These are phyloP conservation scores for Leucosporidium creatinivorum DNA, from an alignment of 768 basidiomycete species.

Conservation along the genomic window DNA sequence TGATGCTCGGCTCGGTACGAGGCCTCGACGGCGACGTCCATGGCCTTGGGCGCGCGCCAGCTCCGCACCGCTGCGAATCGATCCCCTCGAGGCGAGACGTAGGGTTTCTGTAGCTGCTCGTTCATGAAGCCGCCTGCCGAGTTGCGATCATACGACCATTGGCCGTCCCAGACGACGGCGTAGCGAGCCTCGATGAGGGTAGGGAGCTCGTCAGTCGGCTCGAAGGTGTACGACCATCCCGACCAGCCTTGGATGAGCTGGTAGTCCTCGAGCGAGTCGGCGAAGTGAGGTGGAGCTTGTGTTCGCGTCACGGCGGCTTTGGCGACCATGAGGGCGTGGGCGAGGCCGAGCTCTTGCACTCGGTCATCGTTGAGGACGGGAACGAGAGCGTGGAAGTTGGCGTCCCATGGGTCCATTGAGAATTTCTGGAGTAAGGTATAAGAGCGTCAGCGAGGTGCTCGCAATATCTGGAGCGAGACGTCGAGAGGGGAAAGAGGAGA, in stretches of 20 bases:
- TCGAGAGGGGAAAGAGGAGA: no score
- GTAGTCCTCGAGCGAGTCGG: constrained; percentile 26
- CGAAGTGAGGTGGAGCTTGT: not conserved
- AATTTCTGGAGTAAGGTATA: no score
- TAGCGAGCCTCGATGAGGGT: not conserved
- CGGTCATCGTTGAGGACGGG: constrained; percentile 26
- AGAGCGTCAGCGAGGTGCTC: no score
- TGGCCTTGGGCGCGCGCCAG: constrained; percentile 16
- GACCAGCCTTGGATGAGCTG: constrained; percentile 30
- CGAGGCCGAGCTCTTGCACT: constrained; percentile 21
- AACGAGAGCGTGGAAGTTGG: no score
- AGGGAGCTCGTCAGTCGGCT: constrained; percentile 2
- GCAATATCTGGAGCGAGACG: no score
- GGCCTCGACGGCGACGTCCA: constrained; percentile 23
- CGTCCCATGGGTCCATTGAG: no score
- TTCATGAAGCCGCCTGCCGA: not conserved
- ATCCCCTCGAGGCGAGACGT: constrained; percentile 7
- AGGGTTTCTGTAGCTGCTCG: constrained; percentile 8
- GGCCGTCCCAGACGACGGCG: not conserved
- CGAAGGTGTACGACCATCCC: constrained; percentile 30
- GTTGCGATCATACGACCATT: constrained; percentile 17
- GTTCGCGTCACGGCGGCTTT: constrained; percentile 18
- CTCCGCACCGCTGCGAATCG: constrained; percentile 17
- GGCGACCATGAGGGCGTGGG: constrained; percentile 24
- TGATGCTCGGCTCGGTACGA: constrained; percentile 20